Percentiles rank a stretch among this genome's conserved stretches.
Conservation (phyloP, 2,329 filamentous ascomycete genomes). For the Hypoxylon sp. region DNA sequence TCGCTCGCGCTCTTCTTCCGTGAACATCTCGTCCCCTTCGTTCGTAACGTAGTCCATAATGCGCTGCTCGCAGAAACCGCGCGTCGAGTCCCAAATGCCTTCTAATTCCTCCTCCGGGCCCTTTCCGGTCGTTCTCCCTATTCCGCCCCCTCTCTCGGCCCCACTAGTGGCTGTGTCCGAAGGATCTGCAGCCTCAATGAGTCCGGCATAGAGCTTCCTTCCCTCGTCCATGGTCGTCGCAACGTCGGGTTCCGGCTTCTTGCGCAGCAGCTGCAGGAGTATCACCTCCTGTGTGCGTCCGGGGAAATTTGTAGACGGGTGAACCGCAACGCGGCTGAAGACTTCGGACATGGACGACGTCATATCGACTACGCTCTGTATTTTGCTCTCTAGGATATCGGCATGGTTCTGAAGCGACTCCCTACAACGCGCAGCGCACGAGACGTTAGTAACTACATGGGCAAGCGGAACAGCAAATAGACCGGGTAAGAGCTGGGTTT, state of each 20-base stretch:
- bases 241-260: slow-evolving; percentile 84
- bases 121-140: slow-evolving; percentile 50
- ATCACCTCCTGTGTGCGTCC: slow-evolving; percentile 76
- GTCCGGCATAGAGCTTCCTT: slow-evolving; percentile 59
- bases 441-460: neutral
- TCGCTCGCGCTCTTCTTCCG: slow-evolving; percentile 75
- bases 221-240: slow-evolving; percentile 80
- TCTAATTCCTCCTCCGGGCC: slow-evolving; percentile 55
- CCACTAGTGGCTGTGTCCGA: slow-evolving; percentile 4
- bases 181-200: neutral
- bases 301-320: slow-evolving; percentile 82
- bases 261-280: slow-evolving; percentile 79
- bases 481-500: neutral
- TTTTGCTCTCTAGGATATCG: slow-evolving; percentile 78
- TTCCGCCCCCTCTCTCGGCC: slow-evolving; percentile 51
- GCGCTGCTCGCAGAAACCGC: slow-evolving; percentile 53
- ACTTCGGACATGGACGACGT: slow-evolving; percentile 76
- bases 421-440: slow-evolving; percentile 58
- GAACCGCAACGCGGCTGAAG: slow-evolving; percentile 78
- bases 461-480: neutral
- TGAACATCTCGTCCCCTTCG: slow-evolving; percentile 76
- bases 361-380: slow-evolving; percentile 75
- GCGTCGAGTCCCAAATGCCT: slow-evolving; percentile 57
- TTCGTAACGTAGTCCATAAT: slow-evolving; percentile 58
- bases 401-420: slow-evolving; percentile 80